Conservation (phyloP, 345 rosid genomes). For the Physaria fendleri region DNA sequence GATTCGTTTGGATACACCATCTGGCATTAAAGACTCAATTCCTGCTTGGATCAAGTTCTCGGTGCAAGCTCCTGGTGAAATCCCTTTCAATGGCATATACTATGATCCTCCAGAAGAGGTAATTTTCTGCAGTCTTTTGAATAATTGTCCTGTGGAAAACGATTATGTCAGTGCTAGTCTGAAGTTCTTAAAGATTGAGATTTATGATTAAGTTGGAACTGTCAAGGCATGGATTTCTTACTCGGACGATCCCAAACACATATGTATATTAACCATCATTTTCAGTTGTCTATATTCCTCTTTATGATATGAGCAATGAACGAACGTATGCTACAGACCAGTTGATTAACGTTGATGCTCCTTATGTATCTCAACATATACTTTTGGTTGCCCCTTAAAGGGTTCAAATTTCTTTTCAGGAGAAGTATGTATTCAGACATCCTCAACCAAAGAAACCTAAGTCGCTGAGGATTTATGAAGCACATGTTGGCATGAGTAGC, state of each 20-base stretch:
- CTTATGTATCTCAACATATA: neutral
- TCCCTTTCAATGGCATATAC: constrained; percentile 91
- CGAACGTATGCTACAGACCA: neutral
- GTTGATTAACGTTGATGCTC: neutral
- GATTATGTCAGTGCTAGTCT: constrained; percentile 1
- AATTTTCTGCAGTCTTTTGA: constrained; percentile 8
- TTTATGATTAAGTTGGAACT: neutral
- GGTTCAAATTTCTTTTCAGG: constrained; percentile 39
- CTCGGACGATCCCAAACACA: neutral
- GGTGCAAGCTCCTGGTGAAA: constrained; percentile 94
- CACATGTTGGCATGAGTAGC: constrained; percentile 99
- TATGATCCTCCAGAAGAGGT: constrained; percentile 98
- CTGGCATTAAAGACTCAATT: constrained; percentile 91
- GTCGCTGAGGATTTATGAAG: constrained; percentile 86
- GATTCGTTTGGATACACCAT: constrained; percentile 95
- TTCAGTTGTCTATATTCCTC: neutral
- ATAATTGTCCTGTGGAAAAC: neutral
- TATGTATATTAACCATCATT: neutral
- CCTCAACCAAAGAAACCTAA: constrained; percentile 84
- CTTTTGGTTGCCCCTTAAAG: constrained; percentile 2
- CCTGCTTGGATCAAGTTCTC: constrained; percentile 99
- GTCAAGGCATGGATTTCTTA: neutral
- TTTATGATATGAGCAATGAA: neutral
- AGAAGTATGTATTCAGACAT: constrained; percentile 74
- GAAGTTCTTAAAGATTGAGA: neutral